Evolutionary conservation across 768 basidiomycete species (phyloP).

Genomic region (Auricularia auricula-judae): DNA sequence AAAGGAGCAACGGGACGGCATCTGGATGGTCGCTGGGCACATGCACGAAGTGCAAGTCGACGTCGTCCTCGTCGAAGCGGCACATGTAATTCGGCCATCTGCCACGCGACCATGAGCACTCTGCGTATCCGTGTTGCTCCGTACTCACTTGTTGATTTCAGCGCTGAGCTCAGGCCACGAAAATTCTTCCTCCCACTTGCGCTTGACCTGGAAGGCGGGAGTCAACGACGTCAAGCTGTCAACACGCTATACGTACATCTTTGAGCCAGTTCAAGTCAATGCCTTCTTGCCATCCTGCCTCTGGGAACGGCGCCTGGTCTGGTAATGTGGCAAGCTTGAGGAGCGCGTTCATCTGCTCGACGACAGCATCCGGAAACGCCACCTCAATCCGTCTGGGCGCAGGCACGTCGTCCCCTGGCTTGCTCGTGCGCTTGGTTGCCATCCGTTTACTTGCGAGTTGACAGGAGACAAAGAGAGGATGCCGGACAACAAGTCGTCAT

Average conservation of each 20-base stretch:
- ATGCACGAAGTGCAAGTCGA: slow-evolving; percentile 10
- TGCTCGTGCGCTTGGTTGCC: neutral
- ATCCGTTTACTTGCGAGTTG: neutral
- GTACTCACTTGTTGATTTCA: slow-evolving; percentile 1
- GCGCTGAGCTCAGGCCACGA: slow-evolving; percentile 3
- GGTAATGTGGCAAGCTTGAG: slow-evolving; percentile 3
- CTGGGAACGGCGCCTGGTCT: slow-evolving; percentile 4
- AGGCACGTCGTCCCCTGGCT: neutral
- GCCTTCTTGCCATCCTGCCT: slow-evolving; percentile 4
- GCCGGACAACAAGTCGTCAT: too few relatives aligned
- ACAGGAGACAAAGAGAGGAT: neutral
- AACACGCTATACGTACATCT: neutral
- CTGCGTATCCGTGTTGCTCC: neutral
- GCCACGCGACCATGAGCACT: neutral
- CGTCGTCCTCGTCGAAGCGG: slow-evolving; percentile 4
- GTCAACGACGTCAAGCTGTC: neutral
- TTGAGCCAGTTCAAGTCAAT: slow-evolving; percentile 5
- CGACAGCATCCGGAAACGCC: neutral
- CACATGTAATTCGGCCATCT: slow-evolving; percentile 6
- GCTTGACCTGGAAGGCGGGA: slow-evolving; percentile 3
- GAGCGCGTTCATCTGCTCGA: slow-evolving; percentile 5
- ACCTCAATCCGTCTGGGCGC: neutral
- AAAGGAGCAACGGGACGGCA: slow-evolving; percentile 8
- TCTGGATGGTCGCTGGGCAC: slow-evolving; percentile 4
- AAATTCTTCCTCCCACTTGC: slow-evolving; percentile 6